phyloP scores from a whole-genome alignment of 208 protist species.

The Entamoeba invadens region DNA sequence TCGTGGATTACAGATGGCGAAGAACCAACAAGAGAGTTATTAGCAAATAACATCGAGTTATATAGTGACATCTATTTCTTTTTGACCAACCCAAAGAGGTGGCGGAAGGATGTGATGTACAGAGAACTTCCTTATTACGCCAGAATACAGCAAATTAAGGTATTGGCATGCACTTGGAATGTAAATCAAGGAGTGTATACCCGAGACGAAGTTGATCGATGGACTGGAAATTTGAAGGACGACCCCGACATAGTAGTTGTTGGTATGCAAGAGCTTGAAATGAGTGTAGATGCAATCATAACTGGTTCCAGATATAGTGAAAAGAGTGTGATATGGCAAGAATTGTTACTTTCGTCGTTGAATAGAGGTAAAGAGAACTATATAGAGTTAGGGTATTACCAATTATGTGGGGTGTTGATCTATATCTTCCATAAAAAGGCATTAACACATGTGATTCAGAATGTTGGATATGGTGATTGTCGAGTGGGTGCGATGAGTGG shows the following conservation, averaged over 20 bases:
- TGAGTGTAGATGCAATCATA: not conserved
- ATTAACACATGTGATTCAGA: not conserved
- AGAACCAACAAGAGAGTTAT: not conserved
- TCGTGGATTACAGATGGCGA: not conserved
- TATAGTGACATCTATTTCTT: not conserved
- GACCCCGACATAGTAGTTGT: not conserved
- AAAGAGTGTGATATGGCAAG: not conserved
- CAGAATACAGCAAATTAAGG: not conserved
- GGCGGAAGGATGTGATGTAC: not conserved
- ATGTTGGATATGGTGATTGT: not conserved
- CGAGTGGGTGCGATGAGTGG: slow-evolving; percentile 26
- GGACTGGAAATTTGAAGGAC: not conserved
- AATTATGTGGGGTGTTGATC: not conserved
- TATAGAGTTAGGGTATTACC: not conserved
- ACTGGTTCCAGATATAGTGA: not conserved
- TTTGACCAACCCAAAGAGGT: not conserved
- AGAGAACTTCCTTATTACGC: not conserved
- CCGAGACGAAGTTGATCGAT: not conserved
- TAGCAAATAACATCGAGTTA: not conserved
- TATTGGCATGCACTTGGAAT: not conserved
- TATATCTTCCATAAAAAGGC: not conserved
- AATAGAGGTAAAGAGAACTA: not conserved
- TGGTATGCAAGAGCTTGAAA: not conserved
- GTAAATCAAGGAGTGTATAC: not conserved
- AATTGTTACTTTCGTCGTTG: not conserved